Evolutionary conservation across 768 basidiomycete species (phyloP).

Genomic region (Rhodotorula toruloides): DNA sequence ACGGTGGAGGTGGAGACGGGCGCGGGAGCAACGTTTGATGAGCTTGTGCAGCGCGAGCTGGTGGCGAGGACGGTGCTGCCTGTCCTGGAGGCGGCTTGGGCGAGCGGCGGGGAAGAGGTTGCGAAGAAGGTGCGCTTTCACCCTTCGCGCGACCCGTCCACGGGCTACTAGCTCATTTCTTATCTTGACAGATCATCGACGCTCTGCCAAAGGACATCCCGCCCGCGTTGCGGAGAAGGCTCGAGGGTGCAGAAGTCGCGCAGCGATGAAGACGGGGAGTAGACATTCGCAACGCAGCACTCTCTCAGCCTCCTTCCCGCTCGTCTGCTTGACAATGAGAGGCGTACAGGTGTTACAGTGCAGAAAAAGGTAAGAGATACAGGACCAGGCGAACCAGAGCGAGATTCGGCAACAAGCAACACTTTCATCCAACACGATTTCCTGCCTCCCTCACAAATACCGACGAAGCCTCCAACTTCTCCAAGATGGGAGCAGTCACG

Average conservation of each 20-base stretch:
- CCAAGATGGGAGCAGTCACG: no score
- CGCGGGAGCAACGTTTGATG: conserved; percentile 36
- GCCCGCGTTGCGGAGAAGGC: conserved; percentile 20
- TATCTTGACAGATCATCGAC: conserved; percentile 8
- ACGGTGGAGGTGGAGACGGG: conserved; percentile 26
- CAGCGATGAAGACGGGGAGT: not conserved
- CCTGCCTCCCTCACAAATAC: no score
- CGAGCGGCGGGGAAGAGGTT: conserved; percentile 47
- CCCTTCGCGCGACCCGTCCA: not conserved
- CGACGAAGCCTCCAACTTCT: no score
- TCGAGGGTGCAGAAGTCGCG: conserved; percentile 21
- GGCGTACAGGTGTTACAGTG: no score
- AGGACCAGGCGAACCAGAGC: no score
- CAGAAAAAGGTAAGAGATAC: no score
- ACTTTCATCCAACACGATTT: no score
- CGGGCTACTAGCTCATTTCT: not conserved
- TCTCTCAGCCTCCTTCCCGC: no score
- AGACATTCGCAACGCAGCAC: not conserved
- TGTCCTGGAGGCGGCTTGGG: conserved; percentile 47
- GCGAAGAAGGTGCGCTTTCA: conserved; percentile 44
- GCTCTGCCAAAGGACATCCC: conserved; percentile 27
- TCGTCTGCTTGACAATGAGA: no score
- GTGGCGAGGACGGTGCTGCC: conserved; percentile 47
- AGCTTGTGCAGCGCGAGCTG: conserved; percentile 44
- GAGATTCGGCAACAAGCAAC: no score